Evolutionary conservation across 768 basidiomycete species (phyloP), one percentile per base, ranked within the genome.

Genomic region (Saitozyma sp.): DNA sequence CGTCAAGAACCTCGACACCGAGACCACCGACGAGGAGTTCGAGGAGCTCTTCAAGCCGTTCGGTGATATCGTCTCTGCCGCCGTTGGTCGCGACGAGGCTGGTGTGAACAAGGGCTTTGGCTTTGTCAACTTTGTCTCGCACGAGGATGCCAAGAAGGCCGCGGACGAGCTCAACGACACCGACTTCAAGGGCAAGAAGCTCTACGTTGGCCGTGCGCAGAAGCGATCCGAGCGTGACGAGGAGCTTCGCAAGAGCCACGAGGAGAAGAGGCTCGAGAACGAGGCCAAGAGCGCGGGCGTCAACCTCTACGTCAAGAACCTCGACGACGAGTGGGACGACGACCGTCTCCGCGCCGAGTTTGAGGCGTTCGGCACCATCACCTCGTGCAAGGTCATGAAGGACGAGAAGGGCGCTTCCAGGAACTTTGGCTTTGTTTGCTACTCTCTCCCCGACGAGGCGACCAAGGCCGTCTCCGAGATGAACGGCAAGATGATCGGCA

Each of bases 401-500:
- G 95, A 97, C 81, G 96, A 98, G 62, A 95, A 91, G 82, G 86
- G 85, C 63, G 87, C 84, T 56, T 96, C 93, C 9, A 93, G 93
- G 93, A 95, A 68, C 70, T 99, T 99, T 76, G 96, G 96, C 68
- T 99, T 99, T 79, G 96, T 99, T 72, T 99, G 96, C 82, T 99
- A 92, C 85, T 92, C 92, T 42, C 89, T 92, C 57, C 93, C 96
- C 53, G 96, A 99, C 69, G 96, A 99, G 82, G 94, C 96, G 20
- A 97, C 92, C 76, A 98, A 98, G 84, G 96, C 96, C 64, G 93
- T 98, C 63, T 91, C 92, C 59, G 96, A 99, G 84, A 96, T 99
- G 93, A 99, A 99, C 86, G 97, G 96, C 86, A 95, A 95, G 84
- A 98, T 98, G 89, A 91, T 98, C 75, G 95, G 95, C 65, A 86